Base-by-base conservation (phyloP, 2,329 filamentous ascomycete species). In the Penicillium janthinellum region DNA sequence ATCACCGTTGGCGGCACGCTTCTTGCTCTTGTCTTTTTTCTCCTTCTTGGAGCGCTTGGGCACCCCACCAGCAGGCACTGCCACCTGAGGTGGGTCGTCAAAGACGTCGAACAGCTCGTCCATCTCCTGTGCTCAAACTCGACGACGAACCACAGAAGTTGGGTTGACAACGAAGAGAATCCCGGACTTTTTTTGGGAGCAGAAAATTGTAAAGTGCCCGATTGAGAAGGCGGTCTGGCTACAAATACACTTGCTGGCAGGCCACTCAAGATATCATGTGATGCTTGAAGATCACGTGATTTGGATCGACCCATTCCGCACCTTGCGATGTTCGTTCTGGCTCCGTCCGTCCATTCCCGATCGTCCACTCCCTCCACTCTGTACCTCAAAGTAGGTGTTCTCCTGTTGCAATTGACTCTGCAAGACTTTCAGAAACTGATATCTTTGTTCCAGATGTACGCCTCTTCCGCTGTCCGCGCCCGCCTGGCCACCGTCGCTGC, bases 71-170 rank as follows among this genome's bases (percentile, higher is more conserved):
- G 69, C 64, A 54, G 70, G 58, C 61, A 67, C 62, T 57, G 65
- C 58, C 65, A 83, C 81, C 73, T 82, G 74, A 51, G 86, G 81
- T 72, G 84, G 82, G 70, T 90, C 88, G 65, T 92, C 88, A 71
- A 95, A 94, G 58, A 92, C 90, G 69, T 91, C 88, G 70, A 95
- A 95, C 67, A 95, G 83, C 62, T 92, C 90, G 78, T 92, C 89
- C 88, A 90, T 91, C 60, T 61, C 71, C 67, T 59, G 54, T 57
- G 57, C 60, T 55, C 56, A 58, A 55, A 54, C 54, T 56, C 44
- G 50, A 56, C 22, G 25, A 58, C 55, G 52, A 56, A 59, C 56
- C 62, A 64, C 63, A 64, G 63, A 61, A 62, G 51, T 56, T 44
- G 61, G 60, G 51, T 57, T 37, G 53, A 41, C 58, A 63, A 54